phyloP scores from a whole-genome alignment of 306 rosid genomes.

The Delonix regia region DNA sequence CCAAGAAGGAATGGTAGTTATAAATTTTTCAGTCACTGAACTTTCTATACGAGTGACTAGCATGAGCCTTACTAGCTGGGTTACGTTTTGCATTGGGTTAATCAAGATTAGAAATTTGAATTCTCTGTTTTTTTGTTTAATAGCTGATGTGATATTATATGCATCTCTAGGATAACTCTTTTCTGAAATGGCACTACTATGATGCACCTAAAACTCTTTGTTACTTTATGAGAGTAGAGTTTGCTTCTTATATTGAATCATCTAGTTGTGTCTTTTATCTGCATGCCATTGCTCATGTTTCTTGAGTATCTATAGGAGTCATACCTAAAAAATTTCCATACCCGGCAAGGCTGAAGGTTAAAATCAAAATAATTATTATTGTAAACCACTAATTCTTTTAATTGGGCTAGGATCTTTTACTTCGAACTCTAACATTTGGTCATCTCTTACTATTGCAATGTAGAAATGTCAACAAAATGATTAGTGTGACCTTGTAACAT shows the following conservation, averaged over 20 bases:
- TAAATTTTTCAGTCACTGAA: conserved; percentile 1
- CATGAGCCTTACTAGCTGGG: conserved; percentile 4
- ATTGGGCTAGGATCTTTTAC: conserved; percentile 16
- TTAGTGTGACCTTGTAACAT: conserved; percentile 19
- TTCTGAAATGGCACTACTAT: not conserved
- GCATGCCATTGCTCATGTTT: conserved; percentile 18
- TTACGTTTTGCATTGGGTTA: conserved; percentile 19
- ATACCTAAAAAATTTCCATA: not conserved
- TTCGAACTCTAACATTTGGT: not conserved
- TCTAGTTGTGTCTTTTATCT: conserved; percentile 21
- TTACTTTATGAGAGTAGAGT: conserved; percentile 1
- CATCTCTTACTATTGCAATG: conserved; percentile 18
- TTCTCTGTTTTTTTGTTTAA: not conserved
- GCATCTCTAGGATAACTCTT: not conserved
- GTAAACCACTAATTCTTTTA: conserved; percentile 25
- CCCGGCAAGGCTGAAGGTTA: not conserved
- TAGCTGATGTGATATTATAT: not conserved
- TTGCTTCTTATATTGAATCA: conserved; percentile 23
- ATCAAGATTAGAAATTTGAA: not conserved
- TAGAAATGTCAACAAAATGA: conserved; percentile 25
- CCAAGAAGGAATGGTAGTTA: conserved; percentile 83
- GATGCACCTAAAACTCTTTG: conserved; percentile 23
- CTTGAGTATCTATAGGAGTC: conserved; percentile 9
- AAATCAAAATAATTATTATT: conserved; percentile 17
- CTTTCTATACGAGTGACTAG: not conserved